A percentile compares a stretch with the other conserved stretches of the same genome.
Evolutionary conservation across 2,329 filamentous ascomycete genomes (phyloP).

Genomic region (Anisogramma anomala): DNA sequence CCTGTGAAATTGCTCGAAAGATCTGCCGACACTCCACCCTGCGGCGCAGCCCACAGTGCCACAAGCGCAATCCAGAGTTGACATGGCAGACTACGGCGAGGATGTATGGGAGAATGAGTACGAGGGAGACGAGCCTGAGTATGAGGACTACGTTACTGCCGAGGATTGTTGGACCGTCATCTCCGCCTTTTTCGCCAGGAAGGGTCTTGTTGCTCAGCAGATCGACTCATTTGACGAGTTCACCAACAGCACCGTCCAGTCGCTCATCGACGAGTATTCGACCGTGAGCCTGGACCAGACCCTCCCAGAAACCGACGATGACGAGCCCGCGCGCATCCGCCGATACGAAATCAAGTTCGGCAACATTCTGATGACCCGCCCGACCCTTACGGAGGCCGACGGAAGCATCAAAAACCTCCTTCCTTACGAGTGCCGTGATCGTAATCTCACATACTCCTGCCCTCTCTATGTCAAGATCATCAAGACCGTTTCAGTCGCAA

Average conservation of each 20-base stretch:
- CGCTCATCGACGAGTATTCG: slow-evolving; percentile 85
- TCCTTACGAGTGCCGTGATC: slow-evolving; percentile 88
- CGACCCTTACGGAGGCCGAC: slow-evolving; percentile 86
- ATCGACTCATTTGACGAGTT: slow-evolving; percentile 98
- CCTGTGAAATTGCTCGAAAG: not conserved
- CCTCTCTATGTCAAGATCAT: slow-evolving; percentile 83
- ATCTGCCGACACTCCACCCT: not conserved
- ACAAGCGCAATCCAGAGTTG: slow-evolving; percentile 12
- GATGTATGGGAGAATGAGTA: slow-evolving; percentile 29
- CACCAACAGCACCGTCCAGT: slow-evolving; percentile 84
- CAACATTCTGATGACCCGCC: slow-evolving; percentile 75
- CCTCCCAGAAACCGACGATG: slow-evolving; percentile 62
- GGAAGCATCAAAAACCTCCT: slow-evolving; percentile 75
- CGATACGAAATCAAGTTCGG: slow-evolving; percentile 95
- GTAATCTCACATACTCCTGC: slow-evolving; percentile 90
- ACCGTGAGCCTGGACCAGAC: slow-evolving; percentile 90
- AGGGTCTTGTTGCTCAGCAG: slow-evolving; percentile 93
- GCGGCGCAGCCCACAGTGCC: not conserved
- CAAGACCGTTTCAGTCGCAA: slow-evolving; percentile 72
- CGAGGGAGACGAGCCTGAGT: slow-evolving; percentile 53
- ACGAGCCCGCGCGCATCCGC: slow-evolving; percentile 71
- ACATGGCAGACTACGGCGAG: slow-evolving; percentile 46
- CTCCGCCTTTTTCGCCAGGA: slow-evolving; percentile 89
- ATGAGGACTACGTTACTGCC: slow-evolving; percentile 67
- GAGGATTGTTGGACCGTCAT: slow-evolving; percentile 99